Conservation (phyloP, 345 rosid species). For the Aurinia saxatilis region DNA sequence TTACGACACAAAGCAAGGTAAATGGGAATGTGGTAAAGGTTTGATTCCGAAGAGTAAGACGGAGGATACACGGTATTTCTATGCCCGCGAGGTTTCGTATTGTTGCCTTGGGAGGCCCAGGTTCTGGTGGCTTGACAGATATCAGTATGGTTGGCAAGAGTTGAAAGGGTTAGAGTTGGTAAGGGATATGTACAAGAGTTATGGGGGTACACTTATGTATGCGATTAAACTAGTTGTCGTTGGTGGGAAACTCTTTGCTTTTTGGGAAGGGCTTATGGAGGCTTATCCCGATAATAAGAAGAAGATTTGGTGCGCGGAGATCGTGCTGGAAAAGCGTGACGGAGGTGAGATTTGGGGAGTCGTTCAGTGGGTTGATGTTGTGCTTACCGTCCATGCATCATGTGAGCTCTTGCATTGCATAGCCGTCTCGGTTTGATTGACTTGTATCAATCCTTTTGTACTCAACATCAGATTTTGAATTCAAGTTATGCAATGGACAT, state of each 20-base stretch:
- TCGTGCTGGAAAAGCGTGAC: neutral
- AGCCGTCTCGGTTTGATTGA: neutral
- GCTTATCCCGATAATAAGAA: no score
- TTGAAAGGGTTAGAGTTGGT: no score
- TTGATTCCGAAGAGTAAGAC: no score
- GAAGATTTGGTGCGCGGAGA: slow-evolving; percentile 4
- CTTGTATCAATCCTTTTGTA: neutral
- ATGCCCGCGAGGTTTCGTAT: no score
- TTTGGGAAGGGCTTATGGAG: neutral
- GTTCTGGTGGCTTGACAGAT: no score
- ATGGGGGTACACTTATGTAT: neutral
- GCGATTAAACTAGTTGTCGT: neutral
- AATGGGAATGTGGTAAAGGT: no score
- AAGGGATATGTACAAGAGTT: neutral
- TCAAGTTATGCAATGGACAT: no score
- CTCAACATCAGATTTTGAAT: no score
- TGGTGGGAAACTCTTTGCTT: slow-evolving; percentile 1
- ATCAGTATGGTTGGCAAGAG: no score
- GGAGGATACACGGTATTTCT: no score
- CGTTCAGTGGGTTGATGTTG: neutral
- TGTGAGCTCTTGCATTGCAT: neutral
- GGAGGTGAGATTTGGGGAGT: slow-evolving; percentile 1
- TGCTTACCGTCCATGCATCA: neutral
- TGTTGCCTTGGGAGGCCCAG: no score
- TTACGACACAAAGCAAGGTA: no score